Conservation (phyloP, 345 rosid species). For the Dipteronia dyeriana region DNA sequence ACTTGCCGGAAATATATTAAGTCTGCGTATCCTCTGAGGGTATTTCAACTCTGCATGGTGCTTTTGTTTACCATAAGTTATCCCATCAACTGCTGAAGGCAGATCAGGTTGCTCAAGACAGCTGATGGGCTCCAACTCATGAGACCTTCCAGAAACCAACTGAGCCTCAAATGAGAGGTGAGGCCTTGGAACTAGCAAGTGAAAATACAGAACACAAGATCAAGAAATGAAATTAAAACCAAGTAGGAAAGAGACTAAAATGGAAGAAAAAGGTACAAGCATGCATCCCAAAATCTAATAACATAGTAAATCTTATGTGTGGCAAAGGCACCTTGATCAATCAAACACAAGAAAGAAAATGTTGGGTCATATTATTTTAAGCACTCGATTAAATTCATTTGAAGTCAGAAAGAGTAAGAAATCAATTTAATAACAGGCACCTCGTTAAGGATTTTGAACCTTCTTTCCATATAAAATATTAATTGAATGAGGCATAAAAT, state of each 20-base stretch:
- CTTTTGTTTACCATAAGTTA: constrained; percentile 69
- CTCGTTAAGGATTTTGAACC: neutral
- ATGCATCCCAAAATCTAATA: neutral
- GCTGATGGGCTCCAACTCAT: constrained; percentile 68
- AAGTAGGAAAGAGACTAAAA: neutral
- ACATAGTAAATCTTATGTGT: neutral
- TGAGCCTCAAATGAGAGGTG: constrained; percentile 98
- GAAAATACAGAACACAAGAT: constrained; percentile 10
- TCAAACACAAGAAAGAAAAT: neutral
- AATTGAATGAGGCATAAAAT: neutral
- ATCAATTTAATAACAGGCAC: neutral
- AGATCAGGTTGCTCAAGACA: constrained; percentile 73
- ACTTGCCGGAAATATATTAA: constrained; percentile 80
- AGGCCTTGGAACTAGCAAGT: constrained; percentile 83
- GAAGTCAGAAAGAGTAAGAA: neutral
- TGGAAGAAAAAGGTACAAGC: neutral
- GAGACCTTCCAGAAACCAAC: constrained; percentile 94
- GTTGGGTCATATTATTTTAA: neutral
- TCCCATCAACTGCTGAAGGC: constrained; percentile 52
- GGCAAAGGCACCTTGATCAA: neutral
- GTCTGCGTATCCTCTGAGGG: constrained; percentile 88
- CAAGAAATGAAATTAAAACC: constrained; percentile 8
- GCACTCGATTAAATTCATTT: neutral
- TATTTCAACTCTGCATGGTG: constrained; percentile 80
- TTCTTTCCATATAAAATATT: neutral